Conservation (phyloP, 805 yeast species). For the Candida verbasci region DNA sequence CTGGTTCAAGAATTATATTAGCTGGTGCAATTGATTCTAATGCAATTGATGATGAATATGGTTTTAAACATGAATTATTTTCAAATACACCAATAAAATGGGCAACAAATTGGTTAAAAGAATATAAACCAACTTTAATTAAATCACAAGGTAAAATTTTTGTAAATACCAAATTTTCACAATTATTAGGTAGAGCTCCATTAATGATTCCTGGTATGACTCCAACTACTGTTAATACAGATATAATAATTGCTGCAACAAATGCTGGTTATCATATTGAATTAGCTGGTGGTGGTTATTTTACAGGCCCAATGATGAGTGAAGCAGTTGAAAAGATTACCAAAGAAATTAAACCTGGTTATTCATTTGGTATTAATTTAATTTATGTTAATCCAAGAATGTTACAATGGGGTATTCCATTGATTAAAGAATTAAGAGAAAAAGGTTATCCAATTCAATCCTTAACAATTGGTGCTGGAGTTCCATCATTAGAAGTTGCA, state of each 20-base stretch:
- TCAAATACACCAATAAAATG: conserved; percentile 66
- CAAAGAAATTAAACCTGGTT: conserved; percentile 66
- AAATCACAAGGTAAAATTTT: conserved; percentile 73
- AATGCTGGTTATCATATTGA: conserved; percentile 97
- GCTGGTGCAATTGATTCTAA: conserved; percentile 81
- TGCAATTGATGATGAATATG: conserved; percentile 75
- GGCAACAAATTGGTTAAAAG: conserved; percentile 88
- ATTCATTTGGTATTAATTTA: conserved; percentile 86
- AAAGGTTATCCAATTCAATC: conserved; percentile 96
- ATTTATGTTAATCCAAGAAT: conserved; percentile 95
- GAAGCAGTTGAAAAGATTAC: conserved; percentile 74
- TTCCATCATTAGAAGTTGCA: conserved; percentile 96
- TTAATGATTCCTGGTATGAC: conserved; percentile 99
- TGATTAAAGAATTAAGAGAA: conserved; percentile 82
- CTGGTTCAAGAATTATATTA: conserved; percentile 90
- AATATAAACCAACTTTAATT: conserved; percentile 80
- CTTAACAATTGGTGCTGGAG: conserved; percentile 98
- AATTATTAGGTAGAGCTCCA: conserved; percentile 91
- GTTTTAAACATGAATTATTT: conserved; percentile 93
- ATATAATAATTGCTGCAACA: conserved; percentile 88
- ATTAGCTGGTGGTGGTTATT: conserved; percentile 99
- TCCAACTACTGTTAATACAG: conserved; percentile 93
- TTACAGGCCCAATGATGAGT: conserved; percentile 65
- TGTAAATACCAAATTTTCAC: conserved; percentile 92
- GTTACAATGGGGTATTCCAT: conserved; percentile 98